Evolutionary conservation across 768 basidiomycete genomes (phyloP).

Genomic region (Tylopilus subfusipes): DNA sequence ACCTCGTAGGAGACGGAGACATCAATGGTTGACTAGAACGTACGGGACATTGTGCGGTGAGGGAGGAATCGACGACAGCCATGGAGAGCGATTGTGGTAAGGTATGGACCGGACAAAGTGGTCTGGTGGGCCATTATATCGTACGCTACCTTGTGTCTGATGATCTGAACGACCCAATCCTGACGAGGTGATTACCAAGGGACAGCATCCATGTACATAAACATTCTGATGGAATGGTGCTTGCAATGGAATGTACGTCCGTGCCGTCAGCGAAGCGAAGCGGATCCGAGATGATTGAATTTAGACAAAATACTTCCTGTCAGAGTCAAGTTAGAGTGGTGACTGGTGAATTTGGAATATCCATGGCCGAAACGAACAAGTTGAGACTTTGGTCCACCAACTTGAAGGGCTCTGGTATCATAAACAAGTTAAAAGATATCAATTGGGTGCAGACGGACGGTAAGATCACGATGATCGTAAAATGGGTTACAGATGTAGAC

Average conservation of each 20-base stretch:
- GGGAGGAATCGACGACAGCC: neutral
- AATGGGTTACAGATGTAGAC: too few species aligned
- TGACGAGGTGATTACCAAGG: neutral
- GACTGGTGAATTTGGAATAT: too few species aligned
- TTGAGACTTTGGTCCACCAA: too few species aligned
- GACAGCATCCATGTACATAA: neutral
- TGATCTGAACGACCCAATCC: neutral
- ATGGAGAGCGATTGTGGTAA: neutral
- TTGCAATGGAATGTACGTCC: too few species aligned
- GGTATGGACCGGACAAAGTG: too few species aligned
- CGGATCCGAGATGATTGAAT: neutral
- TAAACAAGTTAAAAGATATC: too few species aligned
- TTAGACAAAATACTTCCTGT: too few species aligned
- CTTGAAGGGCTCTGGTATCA: too few species aligned
- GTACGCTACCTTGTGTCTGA: neutral
- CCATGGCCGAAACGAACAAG: too few species aligned
- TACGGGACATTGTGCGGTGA: neutral
- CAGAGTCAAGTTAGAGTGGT: too few species aligned
- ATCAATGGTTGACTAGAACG: neutral
- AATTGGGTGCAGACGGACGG: too few species aligned
- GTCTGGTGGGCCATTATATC: neutral
- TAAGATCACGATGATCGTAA: too few species aligned
- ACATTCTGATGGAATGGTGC: neutral
- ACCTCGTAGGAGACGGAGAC: constrained; percentile 1
- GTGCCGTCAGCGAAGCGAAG: neutral